Base-by-base conservation (phyloP, 2,329 filamentous ascomycete species). In the Alternaria incomplexa region DNA sequence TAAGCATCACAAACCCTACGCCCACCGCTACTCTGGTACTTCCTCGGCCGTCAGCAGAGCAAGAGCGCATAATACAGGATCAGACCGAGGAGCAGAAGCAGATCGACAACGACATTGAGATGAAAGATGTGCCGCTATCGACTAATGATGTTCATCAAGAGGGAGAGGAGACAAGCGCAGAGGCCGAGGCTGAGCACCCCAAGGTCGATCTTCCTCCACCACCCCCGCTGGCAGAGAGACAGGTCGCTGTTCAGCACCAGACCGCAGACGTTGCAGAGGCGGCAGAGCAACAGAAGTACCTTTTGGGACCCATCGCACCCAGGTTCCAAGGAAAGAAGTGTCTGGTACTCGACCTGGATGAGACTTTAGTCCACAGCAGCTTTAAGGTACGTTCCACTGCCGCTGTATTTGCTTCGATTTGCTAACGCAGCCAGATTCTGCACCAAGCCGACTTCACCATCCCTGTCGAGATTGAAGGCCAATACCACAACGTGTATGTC, bases 371-470 rank as follows among this genome's bases (percentile, higher is more conserved):
- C 23, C 96, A 99, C 83, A 98, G 96, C 80, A 98, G 96, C 72
- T 99, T 99, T 83, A 99, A 99, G 88, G 95, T 96, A 81, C 71
- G 84, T 58, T 9, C 6, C 12, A 8, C 30, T 17, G 10, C 20
- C 48, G 15, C 5, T 20, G 8, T 30, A 11, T 45, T 43, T 26
- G 52, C 30, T 30, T 45, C 13, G 36, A 4, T 56, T 54, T 56
- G 44, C 61, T 76, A 56, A 77, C 43, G 53, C 22, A 55, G 54
- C 11, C 76, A 98, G 94, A 96, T 98, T 71, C 86, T 99, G 48
- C 94, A 98, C 76, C 95, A 98, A 85, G 96, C 96, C 62, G 96
- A 99, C 81, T 98, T 99, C 78, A 99, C 96, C 6, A 98, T 99
- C 77, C 96, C 96, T 0, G 96, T 99, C 28, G 96, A 99, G 77